Percentiles rank a stretch among this genome's conserved stretches.
Conservation (phyloP, 768 basidiomycete genomes). For the Termitomyces sp. region DNA sequence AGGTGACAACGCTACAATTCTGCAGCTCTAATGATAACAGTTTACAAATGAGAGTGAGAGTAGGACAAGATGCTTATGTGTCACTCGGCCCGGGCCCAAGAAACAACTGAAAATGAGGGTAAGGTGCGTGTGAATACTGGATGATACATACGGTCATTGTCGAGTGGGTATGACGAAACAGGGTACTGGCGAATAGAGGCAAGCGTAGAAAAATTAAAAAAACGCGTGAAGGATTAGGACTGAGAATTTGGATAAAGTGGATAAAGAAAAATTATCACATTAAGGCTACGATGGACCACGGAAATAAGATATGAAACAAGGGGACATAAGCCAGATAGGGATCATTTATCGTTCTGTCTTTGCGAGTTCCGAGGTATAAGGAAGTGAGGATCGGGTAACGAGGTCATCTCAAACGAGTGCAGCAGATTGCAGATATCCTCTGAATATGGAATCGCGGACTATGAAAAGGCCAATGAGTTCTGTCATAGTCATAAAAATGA, state of each 20-base stretch:
- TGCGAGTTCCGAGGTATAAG: slow-evolving; percentile 1
- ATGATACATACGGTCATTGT: slow-evolving; percentile 8
- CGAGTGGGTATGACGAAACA: slow-evolving; percentile 8
- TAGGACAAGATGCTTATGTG: slow-evolving; percentile 4
- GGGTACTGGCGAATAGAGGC: slow-evolving; percentile 3
- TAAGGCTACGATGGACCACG: slow-evolving; percentile 7
- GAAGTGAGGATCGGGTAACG: not conserved
- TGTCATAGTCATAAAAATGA: not conserved
- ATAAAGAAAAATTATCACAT: slow-evolving; percentile 5
- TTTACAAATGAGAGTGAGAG: slow-evolving; percentile 9
- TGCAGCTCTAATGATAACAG: slow-evolving; percentile 5
- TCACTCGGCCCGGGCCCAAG: slow-evolving; percentile 2
- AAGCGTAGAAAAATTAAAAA: not conserved
- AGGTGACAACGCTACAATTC: slow-evolving; percentile 4
- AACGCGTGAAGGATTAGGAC: not conserved
- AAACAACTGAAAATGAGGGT: slow-evolving; percentile 1
- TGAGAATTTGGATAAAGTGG: slow-evolving; percentile 5
- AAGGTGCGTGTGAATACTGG: slow-evolving; percentile 2
- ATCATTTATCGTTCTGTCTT: not conserved
- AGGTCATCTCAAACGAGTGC: slow-evolving; percentile 49
- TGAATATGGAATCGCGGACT: slow-evolving; percentile 75
- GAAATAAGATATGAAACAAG: slow-evolving; percentile 7
- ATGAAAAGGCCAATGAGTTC: slow-evolving; percentile 7
- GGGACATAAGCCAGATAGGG: slow-evolving; percentile 5
- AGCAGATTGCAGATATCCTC: slow-evolving; percentile 69